Evolutionary conservation across 495 filamentous ascomycete genomes (phyloP).

Genomic region (Penicillium paradoxum): DNA sequence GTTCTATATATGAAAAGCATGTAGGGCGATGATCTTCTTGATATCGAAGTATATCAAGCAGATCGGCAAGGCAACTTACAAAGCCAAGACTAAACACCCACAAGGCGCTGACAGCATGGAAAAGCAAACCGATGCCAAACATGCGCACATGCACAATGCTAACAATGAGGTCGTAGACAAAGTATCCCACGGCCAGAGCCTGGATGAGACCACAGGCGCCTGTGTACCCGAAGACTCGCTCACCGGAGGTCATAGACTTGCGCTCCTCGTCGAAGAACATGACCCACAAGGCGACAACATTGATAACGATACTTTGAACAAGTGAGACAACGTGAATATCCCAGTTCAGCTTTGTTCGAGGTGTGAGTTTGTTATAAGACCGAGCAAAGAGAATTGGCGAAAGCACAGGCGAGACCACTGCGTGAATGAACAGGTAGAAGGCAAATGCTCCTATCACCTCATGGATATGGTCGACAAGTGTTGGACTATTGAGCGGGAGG

Average conservation of each 20-base stretch:
- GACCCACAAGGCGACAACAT: conserved; percentile 70
- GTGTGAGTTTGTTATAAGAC: conserved; percentile 62
- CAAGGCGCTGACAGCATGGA: conserved; percentile 82
- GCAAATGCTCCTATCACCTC: conserved; percentile 71
- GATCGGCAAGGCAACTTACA: conserved; percentile 53
- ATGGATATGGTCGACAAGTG: conserved; percentile 81
- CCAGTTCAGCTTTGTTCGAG: conserved; percentile 81
- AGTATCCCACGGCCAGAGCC: conserved; percentile 87
- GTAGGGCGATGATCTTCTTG: not conserved
- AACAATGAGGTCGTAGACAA: conserved; percentile 84
- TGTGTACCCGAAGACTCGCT: conserved; percentile 89
- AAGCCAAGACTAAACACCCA: conserved; percentile 88
- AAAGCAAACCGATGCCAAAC: conserved; percentile 84
- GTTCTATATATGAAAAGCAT: not conserved
- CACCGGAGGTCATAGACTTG: conserved; percentile 59
- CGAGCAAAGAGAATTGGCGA: conserved; percentile 65
- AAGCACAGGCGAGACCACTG: conserved; percentile 66
- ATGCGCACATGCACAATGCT: conserved; percentile 65
- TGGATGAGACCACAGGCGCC: conserved; percentile 77
- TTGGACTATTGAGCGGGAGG: conserved; percentile 53
- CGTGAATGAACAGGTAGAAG: conserved; percentile 73
- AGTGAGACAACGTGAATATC: conserved; percentile 94
- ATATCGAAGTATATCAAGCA: not conserved
- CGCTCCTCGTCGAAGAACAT: conserved; percentile 78
- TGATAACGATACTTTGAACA: conserved; percentile 80